Base-by-base conservation (phyloP, 768 basidiomycete species). In the Lentinus brumalis region DNA sequence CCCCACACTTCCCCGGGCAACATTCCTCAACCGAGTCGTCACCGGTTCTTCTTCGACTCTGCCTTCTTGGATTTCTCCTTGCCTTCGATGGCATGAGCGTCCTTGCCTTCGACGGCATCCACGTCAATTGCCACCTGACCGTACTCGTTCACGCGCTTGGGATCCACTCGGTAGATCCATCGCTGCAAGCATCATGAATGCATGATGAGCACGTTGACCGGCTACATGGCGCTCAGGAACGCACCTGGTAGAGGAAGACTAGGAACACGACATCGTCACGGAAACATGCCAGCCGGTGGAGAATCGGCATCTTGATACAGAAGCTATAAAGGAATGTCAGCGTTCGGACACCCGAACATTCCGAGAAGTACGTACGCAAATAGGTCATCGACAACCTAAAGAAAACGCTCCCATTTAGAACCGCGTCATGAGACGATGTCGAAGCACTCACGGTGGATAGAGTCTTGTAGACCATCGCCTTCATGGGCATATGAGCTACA, bases 401-500 rank as follows among this genome's bases (percentile, higher is more conserved):
- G 31, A 40, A n/a, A 18, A 30, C n/a, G 9, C 18, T 9, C 42
- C 14, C 29, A 10, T 38, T n/a, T 7, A 57, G 38, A 5, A 30
- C 14, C n/a, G 30, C 21, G 3, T 18, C n/a, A 11, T 16, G 16
- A 2, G n/a, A 52, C 5, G 3, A 44, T 16, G 14, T 15, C 5
- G 14, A 18, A 16, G 12, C 31, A 55, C 56, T 47, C n/a, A 62
- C 90, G 1, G 89, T 92, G 47, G 92, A 90, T 60, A 96, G 80
- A 1, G 91, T 87, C 78, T 96, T 97, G 81, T 94, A 96, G 66
- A 95, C 88, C 92, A 98, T 94, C 4, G 96, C 91, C 74, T 96
- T 97, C 89, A 97, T 96, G 18, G 96, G 96, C 89, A 98, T 94
- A 73, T 98, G 96, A 47, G 96, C 91, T 39, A 97, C 95, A 73